These are phyloP conservation scores for Pseudocercospora fijiensis DNA, from an alignment of 2,329 filamentous ascomycete species.

Conservation along the genomic window DNA sequence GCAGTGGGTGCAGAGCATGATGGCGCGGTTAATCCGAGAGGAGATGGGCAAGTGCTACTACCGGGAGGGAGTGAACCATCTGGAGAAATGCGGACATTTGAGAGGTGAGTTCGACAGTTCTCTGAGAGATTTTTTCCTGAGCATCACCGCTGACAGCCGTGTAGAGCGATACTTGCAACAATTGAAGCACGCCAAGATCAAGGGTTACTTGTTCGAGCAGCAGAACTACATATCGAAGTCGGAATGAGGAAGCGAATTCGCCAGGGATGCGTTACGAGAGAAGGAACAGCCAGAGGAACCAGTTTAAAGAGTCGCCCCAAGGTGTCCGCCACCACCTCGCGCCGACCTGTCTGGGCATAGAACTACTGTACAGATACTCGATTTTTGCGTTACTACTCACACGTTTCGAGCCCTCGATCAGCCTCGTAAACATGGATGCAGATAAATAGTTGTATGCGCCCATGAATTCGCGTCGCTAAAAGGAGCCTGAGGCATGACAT, in stretches of 20 bases:
- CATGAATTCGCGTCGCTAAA: neutral
- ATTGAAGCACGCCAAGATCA: slow-evolving; percentile 72
- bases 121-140: neutral
- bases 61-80: slow-evolving; percentile 79
- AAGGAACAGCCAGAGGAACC: neutral
- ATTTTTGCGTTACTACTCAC: neutral
- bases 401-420: neutral
- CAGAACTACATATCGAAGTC: slow-evolving; percentile 61
- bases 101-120: slow-evolving; percentile 63
- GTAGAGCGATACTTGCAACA: slow-evolving; percentile 77
- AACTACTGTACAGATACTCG: neutral
- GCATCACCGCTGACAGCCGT: slow-evolving; percentile 11
- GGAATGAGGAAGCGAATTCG: slow-evolving; percentile 14
- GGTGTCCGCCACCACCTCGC: neutral
- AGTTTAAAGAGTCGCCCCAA: neutral
- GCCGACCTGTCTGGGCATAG: neutral
- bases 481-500: neutral
- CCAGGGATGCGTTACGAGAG: neutral
- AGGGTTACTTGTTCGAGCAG: slow-evolving; percentile 76
- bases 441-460: too few relatives aligned
- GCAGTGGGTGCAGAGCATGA: slow-evolving; percentile 89
- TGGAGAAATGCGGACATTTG: slow-evolving; percentile 80
- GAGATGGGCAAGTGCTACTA: slow-evolving; percentile 85
- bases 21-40: slow-evolving; percentile 77
- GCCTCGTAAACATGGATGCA: neutral